Evolutionary conservation across 495 filamentous ascomycete genomes (phyloP), one percentile per base, ranked within the genome.

Genomic region (Aspergillus nanangensis): DNA sequence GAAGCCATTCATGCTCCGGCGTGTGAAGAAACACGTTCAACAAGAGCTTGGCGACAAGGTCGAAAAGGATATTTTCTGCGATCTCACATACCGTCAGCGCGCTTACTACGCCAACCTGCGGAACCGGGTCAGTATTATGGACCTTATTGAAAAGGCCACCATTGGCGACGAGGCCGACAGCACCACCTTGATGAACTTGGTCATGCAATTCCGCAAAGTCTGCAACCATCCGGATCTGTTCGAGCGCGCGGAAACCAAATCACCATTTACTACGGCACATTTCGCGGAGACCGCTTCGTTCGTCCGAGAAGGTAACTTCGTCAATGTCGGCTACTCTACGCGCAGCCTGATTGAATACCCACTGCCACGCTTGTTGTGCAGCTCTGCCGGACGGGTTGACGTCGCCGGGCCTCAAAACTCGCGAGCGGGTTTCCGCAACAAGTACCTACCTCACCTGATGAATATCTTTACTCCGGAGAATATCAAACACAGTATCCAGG

Each of bases 131-230:
- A 96, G 89, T 66, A 90, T 99, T 57, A 93, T 97, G 81, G 93
- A 99, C 61, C 78, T 97, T 34, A 94, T 97, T 49, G 93, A 99
- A 66, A 97, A 96, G 76, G 91, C 91, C 9, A 88, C 91, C 4
- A 74, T 92, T 41, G 94, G 94, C 24, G 92, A 96, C 57, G 93
- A 99, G 31, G 82, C 88, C 52, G 94, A 96, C 56, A 92, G 88
- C 21, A 89, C 89, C 11, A 99, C 91, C 14, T 62, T 99, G 58
- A 98, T 98, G 93, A 98, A 97, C 62, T 75, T 98, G 50, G 93
- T 98, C 45, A 98, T 98, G 93, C 94, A 98, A 67, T 98, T 98
- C 79, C 83, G 93, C 44, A 98, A 98, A 71, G 94, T 98, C 41
- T 98, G 93, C 73, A 98, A 98, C 57, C 93, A 98, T 63, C 93